Conservation (phyloP, 352 stramenopile species). For the Phytophthora crassamura region DNA sequence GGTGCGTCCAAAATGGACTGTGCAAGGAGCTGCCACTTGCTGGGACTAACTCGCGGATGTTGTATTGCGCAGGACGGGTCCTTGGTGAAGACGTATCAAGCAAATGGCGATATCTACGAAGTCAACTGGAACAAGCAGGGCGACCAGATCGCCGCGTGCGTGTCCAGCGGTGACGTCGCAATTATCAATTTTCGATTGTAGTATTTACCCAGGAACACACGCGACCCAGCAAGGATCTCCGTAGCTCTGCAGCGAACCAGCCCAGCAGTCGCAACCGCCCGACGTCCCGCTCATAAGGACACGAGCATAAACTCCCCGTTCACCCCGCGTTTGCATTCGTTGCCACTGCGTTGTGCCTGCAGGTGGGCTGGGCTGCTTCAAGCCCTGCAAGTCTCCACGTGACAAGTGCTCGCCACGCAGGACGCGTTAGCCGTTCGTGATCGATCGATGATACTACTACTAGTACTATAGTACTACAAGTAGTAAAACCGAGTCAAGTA, state of each 20-base stretch:
- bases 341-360: conserved; percentile 10
- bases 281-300: conserved; percentile 42
- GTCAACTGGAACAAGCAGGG: conserved; percentile 97
- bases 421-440: too few relatives aligned
- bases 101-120: conserved; percentile 98
- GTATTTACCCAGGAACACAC: conserved; percentile 71
- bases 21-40: background rate
- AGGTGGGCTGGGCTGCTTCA: background rate
- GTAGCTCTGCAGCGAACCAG: conserved; percentile 3
- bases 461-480: too few relatives aligned
- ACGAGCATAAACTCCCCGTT: conserved; percentile 43
- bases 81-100: conserved; percentile 90
- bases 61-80: conserved; percentile 58
- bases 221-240: conserved; percentile 27
- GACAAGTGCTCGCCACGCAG: too few relatives aligned
- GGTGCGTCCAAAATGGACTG: conserved; percentile 72
- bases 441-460: too few relatives aligned
- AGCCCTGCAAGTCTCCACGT: too few relatives aligned
- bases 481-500: too few relatives aligned
- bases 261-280: conserved; percentile 24
- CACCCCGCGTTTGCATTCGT: conserved; percentile 20
- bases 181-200: conserved; percentile 93
- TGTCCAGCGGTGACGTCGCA: conserved; percentile 87
- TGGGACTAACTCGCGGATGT: conserved; percentile 4
- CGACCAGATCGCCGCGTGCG: conserved; percentile 86